Evolutionary conservation across 768 basidiomycete genomes (phyloP).

Genomic region (Ramaria rubella): DNA sequence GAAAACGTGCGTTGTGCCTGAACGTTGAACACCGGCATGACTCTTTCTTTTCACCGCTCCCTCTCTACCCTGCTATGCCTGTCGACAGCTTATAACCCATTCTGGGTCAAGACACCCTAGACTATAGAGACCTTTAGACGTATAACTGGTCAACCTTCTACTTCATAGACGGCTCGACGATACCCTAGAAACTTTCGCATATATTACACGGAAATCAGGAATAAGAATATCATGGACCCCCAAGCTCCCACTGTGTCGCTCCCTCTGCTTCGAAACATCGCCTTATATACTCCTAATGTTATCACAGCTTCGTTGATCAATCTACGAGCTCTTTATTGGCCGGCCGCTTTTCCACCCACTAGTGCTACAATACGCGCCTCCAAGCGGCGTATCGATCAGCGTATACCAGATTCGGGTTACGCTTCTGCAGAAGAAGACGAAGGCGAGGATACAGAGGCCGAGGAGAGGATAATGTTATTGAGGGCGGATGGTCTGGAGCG

Average conservation of each 20-base stretch:
- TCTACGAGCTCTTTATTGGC: constrained; percentile 47
- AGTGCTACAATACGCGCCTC: constrained; percentile 12
- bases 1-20: too few relatives aligned
- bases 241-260: constrained; percentile 45
- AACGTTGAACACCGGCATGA: too few relatives aligned
- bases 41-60: not conserved
- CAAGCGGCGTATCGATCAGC: constrained; percentile 17
- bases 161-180: constrained; percentile 1
- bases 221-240: constrained; percentile 16
- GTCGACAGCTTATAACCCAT: constrained; percentile 4
- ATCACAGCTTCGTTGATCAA: constrained; percentile 38
- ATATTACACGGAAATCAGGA: not conserved
- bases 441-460: constrained; percentile 21
- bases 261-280: constrained; percentile 47
- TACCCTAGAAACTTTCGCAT: not conserved
- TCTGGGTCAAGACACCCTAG: not conserved
- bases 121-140: not conserved
- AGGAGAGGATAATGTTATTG: constrained; percentile 37
- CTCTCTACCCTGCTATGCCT: not conserved
- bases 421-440: constrained; percentile 66
- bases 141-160: not conserved
- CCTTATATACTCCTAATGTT: constrained; percentile 27
- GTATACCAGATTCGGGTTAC: constrained; percentile 66
- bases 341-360: constrained; percentile 23
- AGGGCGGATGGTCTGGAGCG: constrained; percentile 63